Evolutionary conservation across 371 early-diverging fungal genomes (phyloP).

Genomic region (Mortierella sp.): DNA sequence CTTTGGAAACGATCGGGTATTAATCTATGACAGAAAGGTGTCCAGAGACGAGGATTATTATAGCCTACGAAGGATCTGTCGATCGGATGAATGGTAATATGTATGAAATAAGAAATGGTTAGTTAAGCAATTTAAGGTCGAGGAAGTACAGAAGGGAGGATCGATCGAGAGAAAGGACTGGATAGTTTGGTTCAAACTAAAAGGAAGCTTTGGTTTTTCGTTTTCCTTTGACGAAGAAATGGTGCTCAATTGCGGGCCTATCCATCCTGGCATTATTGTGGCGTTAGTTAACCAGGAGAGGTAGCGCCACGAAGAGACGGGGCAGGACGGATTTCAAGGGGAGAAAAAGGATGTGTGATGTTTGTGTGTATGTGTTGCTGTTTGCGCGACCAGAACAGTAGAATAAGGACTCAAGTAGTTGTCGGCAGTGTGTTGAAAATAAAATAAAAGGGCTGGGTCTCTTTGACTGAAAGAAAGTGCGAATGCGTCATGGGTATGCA

Average conservation of each 20-base stretch:
- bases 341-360: neutral
- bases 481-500: neutral
- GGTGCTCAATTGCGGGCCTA: neutral
- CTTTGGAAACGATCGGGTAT: neutral
- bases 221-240: neutral
- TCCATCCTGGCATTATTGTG: neutral
- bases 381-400: neutral
- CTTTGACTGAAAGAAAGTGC: neutral
- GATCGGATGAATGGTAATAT: conserved; percentile 11
- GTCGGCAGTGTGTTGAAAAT: neutral
- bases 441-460: neutral
- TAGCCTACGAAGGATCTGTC: neutral
- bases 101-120: neutral
- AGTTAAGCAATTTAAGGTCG: neutral
- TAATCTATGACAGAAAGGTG: neutral
- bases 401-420: neutral
- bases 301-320: neutral
- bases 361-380: neutral
- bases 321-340: neutral
- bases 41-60: neutral
- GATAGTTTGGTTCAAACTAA: neutral
- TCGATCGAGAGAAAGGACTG: neutral
- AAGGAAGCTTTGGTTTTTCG: neutral
- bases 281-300: neutral
- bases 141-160: neutral